phyloP scores from a whole-genome alignment of 1,284 basidiomycete genomes.

The Phenoliferia sp. region DNA sequence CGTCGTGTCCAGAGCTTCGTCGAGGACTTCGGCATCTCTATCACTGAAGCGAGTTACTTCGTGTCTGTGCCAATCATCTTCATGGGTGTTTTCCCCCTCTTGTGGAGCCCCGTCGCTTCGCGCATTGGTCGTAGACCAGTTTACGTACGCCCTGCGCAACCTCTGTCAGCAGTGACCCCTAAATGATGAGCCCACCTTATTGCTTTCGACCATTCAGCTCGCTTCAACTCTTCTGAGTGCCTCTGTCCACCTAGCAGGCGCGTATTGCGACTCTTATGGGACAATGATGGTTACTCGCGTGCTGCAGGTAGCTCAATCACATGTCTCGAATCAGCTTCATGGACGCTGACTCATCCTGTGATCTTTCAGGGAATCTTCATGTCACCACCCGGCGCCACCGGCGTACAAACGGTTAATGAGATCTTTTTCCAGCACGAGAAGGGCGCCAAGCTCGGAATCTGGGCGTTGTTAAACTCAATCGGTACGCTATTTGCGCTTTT shows the following conservation, averaged over 20 bases:
- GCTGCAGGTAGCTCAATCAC: constrained; percentile 13
- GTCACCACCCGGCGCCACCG: constrained; percentile 11
- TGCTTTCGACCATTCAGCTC: not conserved
- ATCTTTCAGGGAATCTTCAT: constrained; percentile 9
- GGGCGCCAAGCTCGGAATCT: constrained; percentile 18
- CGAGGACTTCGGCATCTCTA: constrained; percentile 1
- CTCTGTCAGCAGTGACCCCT: too few relatives aligned
- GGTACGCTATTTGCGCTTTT: not conserved
- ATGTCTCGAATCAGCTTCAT: not conserved
- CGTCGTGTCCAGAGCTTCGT: constrained; percentile 20
- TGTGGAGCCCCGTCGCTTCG: constrained; percentile 14
- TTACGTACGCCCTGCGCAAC: constrained; percentile 4
- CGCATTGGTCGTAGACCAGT: constrained; percentile 25
- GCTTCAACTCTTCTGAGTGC: constrained; percentile 6
- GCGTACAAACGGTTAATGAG: constrained; percentile 16
- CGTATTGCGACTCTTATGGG: constrained; percentile 20
- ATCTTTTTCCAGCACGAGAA: constrained; percentile 31
- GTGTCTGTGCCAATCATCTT: constrained; percentile 7
- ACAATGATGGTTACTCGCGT: constrained; percentile 22
- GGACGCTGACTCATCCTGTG: not conserved
- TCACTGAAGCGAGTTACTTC: not conserved
- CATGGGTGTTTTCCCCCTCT: constrained; percentile 15
- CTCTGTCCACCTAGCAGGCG: constrained; percentile 16
- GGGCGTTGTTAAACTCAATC: constrained; percentile 18
- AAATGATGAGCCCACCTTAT: too few relatives aligned